Evolutionary conservation across 768 basidiomycete genomes (phyloP), one percentile per base, ranked within the genome.

Genomic region (Termitomyces sp.): DNA sequence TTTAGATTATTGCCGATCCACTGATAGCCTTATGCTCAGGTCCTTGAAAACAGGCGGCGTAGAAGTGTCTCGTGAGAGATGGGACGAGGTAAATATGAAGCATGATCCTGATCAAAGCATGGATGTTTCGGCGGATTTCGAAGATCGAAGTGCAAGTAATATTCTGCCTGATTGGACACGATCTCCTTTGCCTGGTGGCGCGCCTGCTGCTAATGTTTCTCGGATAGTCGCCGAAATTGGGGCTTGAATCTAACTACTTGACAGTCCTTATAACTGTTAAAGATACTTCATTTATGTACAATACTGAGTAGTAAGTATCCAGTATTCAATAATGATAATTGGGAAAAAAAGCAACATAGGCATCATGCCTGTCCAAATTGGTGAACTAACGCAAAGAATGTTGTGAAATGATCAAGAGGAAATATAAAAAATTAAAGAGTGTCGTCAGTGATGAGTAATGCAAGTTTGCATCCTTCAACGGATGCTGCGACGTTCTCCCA

Each of bases 121-220:
- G 74, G 78, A 79, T 59, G 60, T 74, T 20, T 72, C 73, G 29
- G 61, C 65, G 10, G 76, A 81, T 63, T 67, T 63, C 48, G 76
- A 69, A 20, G 71, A 73, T 34, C 73, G 74, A 43, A 60, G 66
- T 11, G 69, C 76, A 7, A 75, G 69, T 50, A 81, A 74, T 63
- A 74, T 89, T 51, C 73, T 94, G 40, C 92, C 92, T 4, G 92
- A 94, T 72, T 94, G 92, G 92, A 92, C 92, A 31, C 80, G 86
- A 60, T 77, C 78, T 11, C 81, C 85, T 5, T 75, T 94, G 52
- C 76, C 87, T 0, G 64, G 67, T 4, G 91, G 89, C 37, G 90
- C 92, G 17, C 88, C 89, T 3, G 71, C 83, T 31, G 87, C 84
- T n/a, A 73, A 72, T 38, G 31, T 56, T 52, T 61, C 66, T 46